phyloP scores from a whole-genome alignment of 1,139 yeast species.

The Yamadazyma jaroonii region DNA sequence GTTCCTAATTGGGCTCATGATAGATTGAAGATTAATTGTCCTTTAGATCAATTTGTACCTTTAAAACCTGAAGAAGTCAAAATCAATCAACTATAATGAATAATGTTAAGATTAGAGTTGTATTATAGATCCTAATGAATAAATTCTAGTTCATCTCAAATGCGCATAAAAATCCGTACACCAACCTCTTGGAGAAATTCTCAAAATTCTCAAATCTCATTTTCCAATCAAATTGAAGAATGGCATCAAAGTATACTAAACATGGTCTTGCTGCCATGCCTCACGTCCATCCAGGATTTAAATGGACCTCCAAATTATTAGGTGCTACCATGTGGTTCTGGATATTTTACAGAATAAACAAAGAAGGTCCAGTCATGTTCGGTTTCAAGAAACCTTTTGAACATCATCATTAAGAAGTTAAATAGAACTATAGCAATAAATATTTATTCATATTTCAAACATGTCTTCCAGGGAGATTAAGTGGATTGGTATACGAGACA shows the following conservation, averaged over 20 bases:
- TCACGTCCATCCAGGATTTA: constrained; percentile 51
- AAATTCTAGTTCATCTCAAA: not conserved
- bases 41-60: constrained; percentile 14
- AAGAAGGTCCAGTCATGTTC: constrained; percentile 63
- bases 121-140: not conserved
- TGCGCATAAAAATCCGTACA: too few relatives aligned
- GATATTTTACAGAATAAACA: constrained; percentile 74
- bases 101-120: not conserved
- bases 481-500: too few relatives aligned
- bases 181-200: not conserved
- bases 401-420: constrained; percentile 23
- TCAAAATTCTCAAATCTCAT: not conserved
- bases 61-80: constrained; percentile 13
- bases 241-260: constrained; percentile 51
- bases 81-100: constrained; percentile 8
- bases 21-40: constrained; percentile 13
- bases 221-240: constrained; percentile 11
- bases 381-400: constrained; percentile 46
- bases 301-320: constrained; percentile 58
- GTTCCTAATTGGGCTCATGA: constrained; percentile 39
- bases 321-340: constrained; percentile 91
- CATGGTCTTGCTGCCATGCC: constrained; percentile 55
- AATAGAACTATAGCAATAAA: too few relatives aligned
- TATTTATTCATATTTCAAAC: too few relatives aligned
- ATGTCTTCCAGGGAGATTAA: too few relatives aligned